Conservation (phyloP, 257 asterid species). For the Echites panduratus region DNA sequence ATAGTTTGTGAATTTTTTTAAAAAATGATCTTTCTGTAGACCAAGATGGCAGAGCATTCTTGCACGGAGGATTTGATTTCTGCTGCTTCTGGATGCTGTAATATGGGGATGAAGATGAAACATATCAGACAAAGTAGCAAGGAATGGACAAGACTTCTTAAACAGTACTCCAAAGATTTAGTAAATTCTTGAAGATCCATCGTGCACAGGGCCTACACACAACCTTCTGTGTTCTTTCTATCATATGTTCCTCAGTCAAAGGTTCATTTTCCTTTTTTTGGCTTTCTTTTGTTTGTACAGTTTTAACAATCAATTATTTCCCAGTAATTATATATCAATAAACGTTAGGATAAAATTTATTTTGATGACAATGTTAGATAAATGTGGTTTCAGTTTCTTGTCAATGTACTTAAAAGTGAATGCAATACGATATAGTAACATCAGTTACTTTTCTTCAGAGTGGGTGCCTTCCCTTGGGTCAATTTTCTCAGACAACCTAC, state of each 20-base stretch:
- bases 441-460: not conserved
- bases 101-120: not conserved
- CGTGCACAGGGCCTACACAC: not conserved
- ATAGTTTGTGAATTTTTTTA: not conserved
- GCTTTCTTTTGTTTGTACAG: not conserved
- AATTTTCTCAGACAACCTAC: not conserved
- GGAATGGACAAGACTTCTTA: not conserved
- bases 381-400: not conserved
- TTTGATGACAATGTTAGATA: not conserved
- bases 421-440: not conserved
- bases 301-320: not conserved
- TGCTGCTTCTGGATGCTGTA: not conserved
- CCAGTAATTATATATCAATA: not conserved
- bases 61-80: not conserved
- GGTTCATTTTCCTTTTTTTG: constrained; percentile 1
- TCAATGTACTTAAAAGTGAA: not conserved
- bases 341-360: not conserved
- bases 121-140: not conserved
- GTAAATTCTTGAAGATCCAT: not conserved
- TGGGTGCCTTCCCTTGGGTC: not conserved
- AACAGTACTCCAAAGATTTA: not conserved
- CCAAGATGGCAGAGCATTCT: not conserved
- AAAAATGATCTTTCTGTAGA: not conserved
- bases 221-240: not conserved
- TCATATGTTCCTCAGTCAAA: not conserved